These are phyloP conservation scores for Wickerhamomyces tratensis DNA, from an alignment of 805 yeast species.

Conservation along the genomic window DNA sequence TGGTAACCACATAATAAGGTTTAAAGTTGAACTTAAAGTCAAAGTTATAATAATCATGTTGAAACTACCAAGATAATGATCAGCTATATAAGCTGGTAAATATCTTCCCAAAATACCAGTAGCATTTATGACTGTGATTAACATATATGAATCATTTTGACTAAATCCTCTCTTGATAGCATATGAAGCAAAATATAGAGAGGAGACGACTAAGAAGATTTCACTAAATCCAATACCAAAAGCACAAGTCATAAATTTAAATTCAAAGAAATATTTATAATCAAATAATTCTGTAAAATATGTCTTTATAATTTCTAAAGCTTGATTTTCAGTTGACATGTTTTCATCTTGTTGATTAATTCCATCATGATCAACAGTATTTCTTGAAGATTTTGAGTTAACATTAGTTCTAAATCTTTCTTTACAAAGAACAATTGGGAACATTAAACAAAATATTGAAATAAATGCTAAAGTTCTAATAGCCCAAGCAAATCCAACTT, in stretches of 20 bases:
- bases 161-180: slow-evolving; percentile 34
- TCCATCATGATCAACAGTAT: no score
- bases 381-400: no score
- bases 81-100: slow-evolving; percentile 30
- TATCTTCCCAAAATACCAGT: slow-evolving; percentile 33
- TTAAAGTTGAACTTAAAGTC: slow-evolving; percentile 21
- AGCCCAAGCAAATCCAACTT: slow-evolving; percentile 53
- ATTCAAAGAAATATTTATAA: slow-evolving; percentile 28
- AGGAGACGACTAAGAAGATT: slow-evolving; percentile 30
- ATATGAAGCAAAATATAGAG: slow-evolving; percentile 40
- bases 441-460: slow-evolving; percentile 27
- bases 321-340: no score
- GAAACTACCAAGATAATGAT: slow-evolving; percentile 35
- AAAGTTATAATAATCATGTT: slow-evolving; percentile 33
- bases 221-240: slow-evolving; percentile 34
- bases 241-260: slow-evolving; percentile 29
- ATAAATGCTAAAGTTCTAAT: slow-evolving; percentile 42
- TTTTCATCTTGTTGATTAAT: no score
- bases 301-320: neutral
- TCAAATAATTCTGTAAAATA: slow-evolving; percentile 21
- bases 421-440: slow-evolving; percentile 26
- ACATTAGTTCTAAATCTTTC: slow-evolving; percentile 30
- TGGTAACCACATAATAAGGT: slow-evolving; percentile 29
- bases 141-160: slow-evolving; percentile 28
- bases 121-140: slow-evolving; percentile 33